Evolutionary conservation across 768 basidiomycete species (phyloP), one percentile per base, ranked within the genome.

Genomic region (Dioszegia crocea): DNA sequence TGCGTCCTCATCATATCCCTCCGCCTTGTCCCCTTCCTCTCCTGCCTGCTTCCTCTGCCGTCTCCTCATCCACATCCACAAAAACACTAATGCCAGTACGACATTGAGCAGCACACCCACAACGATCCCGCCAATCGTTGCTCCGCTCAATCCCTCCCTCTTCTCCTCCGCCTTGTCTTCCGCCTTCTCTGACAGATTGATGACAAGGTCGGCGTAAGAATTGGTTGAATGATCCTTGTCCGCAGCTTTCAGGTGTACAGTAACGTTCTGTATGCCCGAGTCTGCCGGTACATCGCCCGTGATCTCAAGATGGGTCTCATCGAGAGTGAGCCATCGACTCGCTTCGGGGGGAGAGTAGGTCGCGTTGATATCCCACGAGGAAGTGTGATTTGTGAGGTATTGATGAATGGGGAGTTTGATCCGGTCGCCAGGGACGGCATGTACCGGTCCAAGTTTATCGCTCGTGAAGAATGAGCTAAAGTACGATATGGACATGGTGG

Each of bases 341-440:
- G 65, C 67, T 9, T 53, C 81, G 80, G 43, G 80, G 67, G 12
- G 88, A 27, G 84, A 81, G 57, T 81, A 85, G 0, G 82, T 76
- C 17, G 82, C 83, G 0, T 82, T 81, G 49, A 65, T 11, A 11
- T 56, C 52, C 27, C 88, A 62, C 50, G 81, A 80, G 76, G 39
- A 33, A 1, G 65, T 60, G 16, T 46, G 38, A 62, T 84, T 83
- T n/a, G 84, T 83, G 65, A 85, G 83, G 75, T 81, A 85, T 40
- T 78, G 78, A 2, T 17, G 3, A 16, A 56, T 10, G 29, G 54
- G 44, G 9, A 56, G 5, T 12, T 44, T 33, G 31, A 56, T 44
- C 8, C 40, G 31, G 41, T 56, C 54, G 33, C 54, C 54, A 31
- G 54, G 54, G 4, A 44, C 2, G 27, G 38, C 54, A 24, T 44